Evolutionary conservation across 177 flowering plant species (phyloP).

Genomic region (Vitis hybrid): DNA sequence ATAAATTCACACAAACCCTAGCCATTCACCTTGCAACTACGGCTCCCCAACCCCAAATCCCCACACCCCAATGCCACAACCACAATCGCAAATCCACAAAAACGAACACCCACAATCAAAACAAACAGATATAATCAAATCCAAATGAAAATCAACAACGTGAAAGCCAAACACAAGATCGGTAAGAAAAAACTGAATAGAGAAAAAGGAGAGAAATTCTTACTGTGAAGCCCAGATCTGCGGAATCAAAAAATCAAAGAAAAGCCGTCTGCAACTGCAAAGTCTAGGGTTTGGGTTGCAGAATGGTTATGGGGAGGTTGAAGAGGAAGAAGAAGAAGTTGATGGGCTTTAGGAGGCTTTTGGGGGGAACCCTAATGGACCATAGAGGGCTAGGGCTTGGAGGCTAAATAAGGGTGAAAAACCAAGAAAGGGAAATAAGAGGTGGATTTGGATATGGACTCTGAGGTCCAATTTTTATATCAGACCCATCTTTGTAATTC

Average conservation of each 20-base stretch:
- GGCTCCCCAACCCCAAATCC: background rate
- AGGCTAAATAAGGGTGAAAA: background rate
- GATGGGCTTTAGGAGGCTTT: slow-evolving; percentile 22
- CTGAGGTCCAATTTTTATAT: slow-evolving; percentile 5
- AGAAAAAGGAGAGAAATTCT: background rate
- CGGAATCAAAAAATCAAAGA: background rate
- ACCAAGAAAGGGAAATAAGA: background rate
- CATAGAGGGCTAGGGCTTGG: slow-evolving; percentile 14
- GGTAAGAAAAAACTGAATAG: background rate
- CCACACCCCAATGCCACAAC: background rate
- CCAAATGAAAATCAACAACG: background rate
- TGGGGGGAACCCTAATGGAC: slow-evolving; percentile 25
- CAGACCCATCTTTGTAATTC: too few relatives aligned
- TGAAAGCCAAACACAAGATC: background rate
- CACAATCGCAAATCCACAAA: background rate
- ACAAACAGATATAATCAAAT: background rate
- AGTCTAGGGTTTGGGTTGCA: background rate
- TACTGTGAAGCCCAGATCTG: background rate
- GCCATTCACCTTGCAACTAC: background rate
- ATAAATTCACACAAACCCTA: too few relatives aligned
- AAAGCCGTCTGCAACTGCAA: background rate
- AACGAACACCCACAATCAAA: background rate
- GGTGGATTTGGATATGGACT: background rate
- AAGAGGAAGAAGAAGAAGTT: slow-evolving; percentile 8
- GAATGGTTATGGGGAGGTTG: background rate